Conservation (phyloP, 225 moss, liverwort and hornwort genomes). For the Straminergon stramineum region DNA sequence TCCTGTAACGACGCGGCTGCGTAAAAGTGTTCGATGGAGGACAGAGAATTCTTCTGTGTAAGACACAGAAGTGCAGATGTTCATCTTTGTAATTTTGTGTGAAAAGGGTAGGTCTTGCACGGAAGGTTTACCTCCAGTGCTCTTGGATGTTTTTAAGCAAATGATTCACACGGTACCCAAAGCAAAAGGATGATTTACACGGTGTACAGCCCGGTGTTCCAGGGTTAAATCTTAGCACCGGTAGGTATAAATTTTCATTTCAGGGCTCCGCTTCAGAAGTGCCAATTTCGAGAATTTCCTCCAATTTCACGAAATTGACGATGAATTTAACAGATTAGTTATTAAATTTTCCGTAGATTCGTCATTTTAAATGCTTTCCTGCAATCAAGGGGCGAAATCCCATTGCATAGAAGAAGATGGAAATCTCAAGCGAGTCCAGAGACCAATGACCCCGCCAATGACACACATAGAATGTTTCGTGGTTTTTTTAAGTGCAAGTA, state of each 20-base stretch:
- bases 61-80: background rate
- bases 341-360: background rate
- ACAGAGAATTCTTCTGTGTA: background rate
- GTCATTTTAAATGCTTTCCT: background rate
- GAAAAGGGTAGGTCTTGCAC: background rate
- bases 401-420: too few relatives aligned
- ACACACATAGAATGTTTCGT: background rate
- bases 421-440: background rate
- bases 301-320: background rate
- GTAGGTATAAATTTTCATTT: background rate
- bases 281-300: background rate
- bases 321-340: background rate
- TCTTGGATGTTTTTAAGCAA: background rate
- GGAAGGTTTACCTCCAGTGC: background rate
- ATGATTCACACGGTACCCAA: background rate
- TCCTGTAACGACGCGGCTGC: too few relatives aligned
- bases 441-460: background rate
- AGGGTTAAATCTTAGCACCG: background rate
- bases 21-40: background rate
- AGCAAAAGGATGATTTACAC: background rate
- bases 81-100: background rate
- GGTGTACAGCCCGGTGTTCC: background rate
- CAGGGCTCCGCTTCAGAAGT: background rate
- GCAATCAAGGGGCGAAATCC: background rate
- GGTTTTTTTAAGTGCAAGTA: background rate